Conservation (phyloP, 768 basidiomycete genomes). For the Russula dissimulans region DNA sequence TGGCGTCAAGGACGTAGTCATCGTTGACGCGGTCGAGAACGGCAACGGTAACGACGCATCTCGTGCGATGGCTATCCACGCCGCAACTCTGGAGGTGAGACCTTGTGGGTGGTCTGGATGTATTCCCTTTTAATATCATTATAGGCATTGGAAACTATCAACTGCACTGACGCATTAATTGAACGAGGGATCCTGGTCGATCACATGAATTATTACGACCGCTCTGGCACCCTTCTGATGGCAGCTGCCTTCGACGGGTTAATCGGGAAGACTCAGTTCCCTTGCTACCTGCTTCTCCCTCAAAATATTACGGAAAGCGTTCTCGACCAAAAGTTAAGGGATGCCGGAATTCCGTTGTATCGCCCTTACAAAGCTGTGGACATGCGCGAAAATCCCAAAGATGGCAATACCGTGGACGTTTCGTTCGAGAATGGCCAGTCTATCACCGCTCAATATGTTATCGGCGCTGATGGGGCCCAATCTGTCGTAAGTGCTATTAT, state of each 20-base stretch:
- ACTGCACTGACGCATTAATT: conserved; percentile 32
- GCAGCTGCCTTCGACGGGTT: conserved; percentile 29
- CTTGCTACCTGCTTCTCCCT: conserved; percentile 35
- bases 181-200: conserved; percentile 30
- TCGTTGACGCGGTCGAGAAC: conserved; percentile 35
- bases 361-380: conserved; percentile 35
- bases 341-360: conserved; percentile 27
- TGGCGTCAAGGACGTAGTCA: conserved; percentile 33
- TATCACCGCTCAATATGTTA: conserved; percentile 33
- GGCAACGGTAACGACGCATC: conserved; percentile 29
- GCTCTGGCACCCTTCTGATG: conserved; percentile 23
- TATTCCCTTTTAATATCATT: conserved; percentile 28
- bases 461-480: conserved; percentile 25
- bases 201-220: conserved; percentile 25
- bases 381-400: conserved; percentile 27
- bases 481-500: conserved; percentile 31
- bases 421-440: conserved; percentile 38
- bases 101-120: not conserved
- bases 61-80: conserved; percentile 40
- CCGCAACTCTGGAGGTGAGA: conserved; percentile 43
- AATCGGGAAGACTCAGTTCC: conserved; percentile 34
- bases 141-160: conserved; percentile 40
- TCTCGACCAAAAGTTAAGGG: conserved; percentile 29
- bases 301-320: conserved; percentile 38
- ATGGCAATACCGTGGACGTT: conserved; percentile 30